Percentiles rank a stretch among this genome's conserved stretches.
These are phyloP conservation scores for Cercophora samala DNA, from an alignment of 495 filamentous ascomycete genomes.

Conservation along the genomic window DNA sequence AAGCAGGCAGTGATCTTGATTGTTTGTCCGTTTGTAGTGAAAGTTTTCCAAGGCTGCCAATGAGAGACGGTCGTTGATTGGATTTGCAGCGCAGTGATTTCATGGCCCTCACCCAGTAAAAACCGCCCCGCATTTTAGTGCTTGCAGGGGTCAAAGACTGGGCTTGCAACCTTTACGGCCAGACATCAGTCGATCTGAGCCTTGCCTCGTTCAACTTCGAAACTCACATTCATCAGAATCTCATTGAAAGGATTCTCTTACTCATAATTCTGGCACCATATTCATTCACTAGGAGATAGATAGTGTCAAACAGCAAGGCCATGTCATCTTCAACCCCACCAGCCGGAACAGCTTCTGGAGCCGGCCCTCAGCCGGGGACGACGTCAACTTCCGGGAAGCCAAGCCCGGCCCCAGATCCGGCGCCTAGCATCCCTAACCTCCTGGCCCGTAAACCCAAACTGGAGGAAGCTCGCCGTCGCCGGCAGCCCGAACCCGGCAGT, in stretches of 20 bases:
- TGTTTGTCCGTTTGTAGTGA: slow-evolving; percentile 1
- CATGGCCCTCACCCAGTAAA: slow-evolving; percentile 14
- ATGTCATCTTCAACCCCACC: slow-evolving; percentile 14
- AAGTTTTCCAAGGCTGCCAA: slow-evolving; percentile 11
- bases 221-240: background rate
- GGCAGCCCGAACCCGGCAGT: slow-evolving; percentile 51
- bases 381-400: background rate
- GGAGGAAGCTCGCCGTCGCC: slow-evolving; percentile 52
- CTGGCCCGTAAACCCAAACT: slow-evolving; percentile 62
- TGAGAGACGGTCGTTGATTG: background rate
- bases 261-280: slow-evolving; percentile 2
- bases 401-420: slow-evolving; percentile 6
- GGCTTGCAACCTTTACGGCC: slow-evolving; percentile 9
- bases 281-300: background rate
- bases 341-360: background rate
- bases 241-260: background rate
- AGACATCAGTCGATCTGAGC: slow-evolving; percentile 4
- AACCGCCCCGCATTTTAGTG: slow-evolving; percentile 25
- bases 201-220: background rate
- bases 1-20: background rate
- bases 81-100: slow-evolving; percentile 14
- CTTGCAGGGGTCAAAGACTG: slow-evolving; percentile 16
- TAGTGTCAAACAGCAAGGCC: background rate
- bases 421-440: slow-evolving; percentile 50
- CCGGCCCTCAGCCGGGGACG: background rate